These are phyloP conservation scores for Cynara cardunculus DNA, from an alignment of 129 eudicot species.

Conservation along the genomic window DNA sequence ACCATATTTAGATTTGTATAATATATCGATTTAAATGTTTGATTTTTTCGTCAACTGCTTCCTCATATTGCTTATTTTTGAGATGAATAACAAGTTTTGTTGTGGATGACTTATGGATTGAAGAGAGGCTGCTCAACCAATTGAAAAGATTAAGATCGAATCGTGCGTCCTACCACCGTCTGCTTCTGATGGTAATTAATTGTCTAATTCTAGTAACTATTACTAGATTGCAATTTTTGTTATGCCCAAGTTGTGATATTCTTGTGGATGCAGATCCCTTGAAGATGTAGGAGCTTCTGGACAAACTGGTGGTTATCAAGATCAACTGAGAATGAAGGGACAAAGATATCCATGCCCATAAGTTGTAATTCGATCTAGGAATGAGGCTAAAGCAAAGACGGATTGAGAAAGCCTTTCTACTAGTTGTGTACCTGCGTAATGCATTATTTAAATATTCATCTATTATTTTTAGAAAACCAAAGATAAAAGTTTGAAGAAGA, in stretches of 20 bases:
- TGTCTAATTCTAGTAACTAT: not conserved
- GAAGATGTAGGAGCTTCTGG: constrained; percentile 58
- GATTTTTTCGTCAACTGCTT: no score
- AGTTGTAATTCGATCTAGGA: not conserved
- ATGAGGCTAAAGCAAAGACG: not conserved
- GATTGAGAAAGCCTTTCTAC: not conserved
- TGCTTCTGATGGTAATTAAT: constrained; percentile 71
- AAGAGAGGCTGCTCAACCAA: constrained; percentile 42
- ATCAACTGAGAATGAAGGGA: no score
- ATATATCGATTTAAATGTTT: no score
- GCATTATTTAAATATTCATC: no score
- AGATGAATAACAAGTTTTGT: not conserved
- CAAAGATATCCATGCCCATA: no score
- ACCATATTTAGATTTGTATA: no score
- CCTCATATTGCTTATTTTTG: not conserved
- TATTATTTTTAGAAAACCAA: no score
- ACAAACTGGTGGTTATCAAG: constrained; percentile 75
- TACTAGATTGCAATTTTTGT: not conserved
- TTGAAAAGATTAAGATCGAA: constrained; percentile 41
- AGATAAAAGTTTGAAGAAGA: no score
- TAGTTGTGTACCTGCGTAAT: no score
- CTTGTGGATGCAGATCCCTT: constrained; percentile 54
- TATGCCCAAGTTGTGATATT: not conserved
- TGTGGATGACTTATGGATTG: constrained; percentile 22
- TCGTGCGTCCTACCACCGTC: no score